phyloP scores from a whole-genome alignment of 2,329 filamentous ascomycete genomes.

The Mycosphaerelloides madeirae region DNA sequence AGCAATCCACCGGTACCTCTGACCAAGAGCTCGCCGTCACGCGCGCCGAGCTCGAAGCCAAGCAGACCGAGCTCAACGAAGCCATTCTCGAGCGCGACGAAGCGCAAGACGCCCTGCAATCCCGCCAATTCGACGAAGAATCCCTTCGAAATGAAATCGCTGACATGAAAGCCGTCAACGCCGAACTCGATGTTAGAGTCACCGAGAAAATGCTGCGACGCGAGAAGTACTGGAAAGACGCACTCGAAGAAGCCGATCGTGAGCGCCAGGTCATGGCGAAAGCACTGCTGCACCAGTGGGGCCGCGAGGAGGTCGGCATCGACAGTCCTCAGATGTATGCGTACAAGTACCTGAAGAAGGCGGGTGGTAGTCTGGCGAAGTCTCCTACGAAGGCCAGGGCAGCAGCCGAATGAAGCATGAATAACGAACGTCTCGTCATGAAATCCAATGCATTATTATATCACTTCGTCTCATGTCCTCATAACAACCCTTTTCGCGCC shows the following conservation, averaged over 20 bases:
- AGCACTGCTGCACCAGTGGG: slow-evolving; percentile 76
- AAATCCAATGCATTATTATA: neutral
- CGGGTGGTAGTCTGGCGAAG: neutral
- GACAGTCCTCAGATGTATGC: slow-evolving; percentile 30
- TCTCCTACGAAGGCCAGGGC: neutral
- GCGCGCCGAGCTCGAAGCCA: slow-evolving; percentile 19
- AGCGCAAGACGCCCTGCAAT: slow-evolving; percentile 18
- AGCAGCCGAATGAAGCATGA: neutral
- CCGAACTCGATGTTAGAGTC: slow-evolving; percentile 21
- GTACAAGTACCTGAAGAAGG: slow-evolving; percentile 26
- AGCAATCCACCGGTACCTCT: slow-evolving; percentile 10
- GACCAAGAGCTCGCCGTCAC: slow-evolving; percentile 14
- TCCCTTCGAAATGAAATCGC: slow-evolving; percentile 7
- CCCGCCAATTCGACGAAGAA: slow-evolving; percentile 6
- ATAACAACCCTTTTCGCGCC: slow-evolving; percentile 72
- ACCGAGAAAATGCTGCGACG: slow-evolving; percentile 19
- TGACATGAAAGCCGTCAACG: slow-evolving; percentile 21
- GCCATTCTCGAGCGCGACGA: slow-evolving; percentile 26
- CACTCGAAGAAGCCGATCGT: slow-evolving; percentile 22
- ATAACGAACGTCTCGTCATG: neutral
- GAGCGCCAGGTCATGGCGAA: slow-evolving; percentile 32
- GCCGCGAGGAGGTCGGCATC: slow-evolving; percentile 48
- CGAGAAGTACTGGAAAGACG: slow-evolving; percentile 22
- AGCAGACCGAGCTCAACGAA: slow-evolving; percentile 23
- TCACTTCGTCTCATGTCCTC: slow-evolving; percentile 9